Base-by-base conservation (phyloP, 2,329 filamentous ascomycete genomes). In the Trichoderma lentiforme region DNA sequence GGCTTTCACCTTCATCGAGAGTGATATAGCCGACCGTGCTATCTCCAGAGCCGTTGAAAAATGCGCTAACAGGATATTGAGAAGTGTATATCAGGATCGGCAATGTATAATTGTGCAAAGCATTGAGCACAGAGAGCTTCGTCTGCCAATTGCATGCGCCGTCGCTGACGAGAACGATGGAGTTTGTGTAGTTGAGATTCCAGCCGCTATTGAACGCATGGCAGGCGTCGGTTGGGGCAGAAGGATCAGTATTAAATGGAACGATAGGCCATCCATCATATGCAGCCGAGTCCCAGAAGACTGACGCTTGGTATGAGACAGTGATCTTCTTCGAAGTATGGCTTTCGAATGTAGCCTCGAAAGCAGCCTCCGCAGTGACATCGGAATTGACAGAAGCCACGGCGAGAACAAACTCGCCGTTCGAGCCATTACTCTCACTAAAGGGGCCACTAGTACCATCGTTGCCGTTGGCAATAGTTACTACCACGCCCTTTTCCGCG, bases 391-490 rank as follows among this genome's bases (percentile, higher is more conserved):
- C 80, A 58, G 81, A 81, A 32, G 80, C 79, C 26, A 81, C 79
- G 5, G 81, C 79, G 11, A 80, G 75, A 56, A 83, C 79, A 7
- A 77, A 76, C 30, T 74, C 73, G 11, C 79, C 80, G 70, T 78
- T 76, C 51, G 80, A 78, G 51, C 80, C 78, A 30, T 75, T 76
- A 53, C 79, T 80, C 3, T 78, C 76, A 71, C 82, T 85, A 76
- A 88, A 87, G 0, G 86, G 81, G 0, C 86, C 86, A 18, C 78
- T 77, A n/a, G 78, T 78, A 26, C 86, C 86, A 14, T 83, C 82
- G 71, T 89, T 89, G 21, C 86, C 86, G 8, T 84, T 85, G 2
- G 86, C 83, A 39, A 87, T 82, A 12, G 84, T 83, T 21, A 87
- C 81, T 11, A 86, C 82, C 1, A 87, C 80, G 12, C 86, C 86